Base-by-base conservation (phyloP, 1,284 basidiomycete genomes). In the Mrakiaceae sp. region DNA sequence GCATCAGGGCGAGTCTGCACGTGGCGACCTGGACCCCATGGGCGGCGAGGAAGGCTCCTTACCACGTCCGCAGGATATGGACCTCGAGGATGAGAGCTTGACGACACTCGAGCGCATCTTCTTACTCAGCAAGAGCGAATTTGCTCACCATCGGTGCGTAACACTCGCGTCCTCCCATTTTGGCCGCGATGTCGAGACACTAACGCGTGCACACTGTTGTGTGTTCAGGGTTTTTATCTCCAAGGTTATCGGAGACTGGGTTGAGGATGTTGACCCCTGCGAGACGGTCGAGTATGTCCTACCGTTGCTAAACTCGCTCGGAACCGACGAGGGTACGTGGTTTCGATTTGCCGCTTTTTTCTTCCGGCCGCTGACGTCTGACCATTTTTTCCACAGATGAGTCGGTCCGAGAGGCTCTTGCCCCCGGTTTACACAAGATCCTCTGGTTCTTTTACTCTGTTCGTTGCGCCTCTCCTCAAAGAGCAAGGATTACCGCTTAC, bases 381-480 rank as follows among this genome's bases (percentile, higher is more conserved):
- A 51, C 48, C 47, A 57, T 58, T 55, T 53, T 60, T 39, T 55
- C 10, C 44, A 12, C 72, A 90, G 94, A 97, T 69, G 90, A 95
- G 70, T 78, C 83, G 51, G 93, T 98, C 67, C 93, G 91, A 75
- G 90, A 96, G 72, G 88, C 91, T 0, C 85, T 98, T 52, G 87
- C 90, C 2, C 82, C 84, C 2, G 86, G 91, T 71, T 79, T 98
- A 40, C 84, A 90, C 60, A 78, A 83, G 54, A 83, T 96, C 69
- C 83, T 97, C 69, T 97, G 92, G 92, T 96, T 90, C 85, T 98
- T 95, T 77, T 87, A 91, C 73, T 87, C 90, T 47, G 84, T 88
- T 69, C 70, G 80, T 70, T n/a, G 12, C 27, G 27, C 27, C 27
- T 27, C 27, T 27, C 27, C 27, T 27, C 27, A 2, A 27, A 27